A percentile compares a stretch with the other conserved stretches of the same genome.
Conservation (phyloP, 2,329 filamentous ascomycete species). For the Talaromyces marneffei region DNA sequence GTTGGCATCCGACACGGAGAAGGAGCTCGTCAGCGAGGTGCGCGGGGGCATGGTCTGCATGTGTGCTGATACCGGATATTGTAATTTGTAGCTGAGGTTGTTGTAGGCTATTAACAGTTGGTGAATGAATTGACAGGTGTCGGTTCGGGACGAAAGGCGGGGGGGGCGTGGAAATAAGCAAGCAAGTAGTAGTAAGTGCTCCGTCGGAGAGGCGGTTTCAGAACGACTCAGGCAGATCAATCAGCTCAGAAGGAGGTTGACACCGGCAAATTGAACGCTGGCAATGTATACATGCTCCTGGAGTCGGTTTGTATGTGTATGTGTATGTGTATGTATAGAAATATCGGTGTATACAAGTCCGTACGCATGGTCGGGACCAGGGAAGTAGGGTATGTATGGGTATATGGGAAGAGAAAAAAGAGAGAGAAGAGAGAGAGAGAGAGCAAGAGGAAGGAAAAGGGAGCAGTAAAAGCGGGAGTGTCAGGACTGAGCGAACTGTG, state of each 20-base stretch:
- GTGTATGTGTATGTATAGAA: background rate
- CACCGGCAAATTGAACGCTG: background rate
- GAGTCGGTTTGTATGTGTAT: background rate
- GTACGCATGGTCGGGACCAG: background rate
- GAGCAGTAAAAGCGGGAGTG: background rate
- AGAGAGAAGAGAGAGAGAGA: background rate
- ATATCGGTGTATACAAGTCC: background rate
- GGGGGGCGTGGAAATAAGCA: conserved; percentile 6
- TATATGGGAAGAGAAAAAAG: too few species aligned
- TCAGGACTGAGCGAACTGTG: background rate
- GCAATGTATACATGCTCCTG: background rate
- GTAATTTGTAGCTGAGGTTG: background rate
- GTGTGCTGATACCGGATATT: background rate
- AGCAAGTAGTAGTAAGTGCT: background rate
- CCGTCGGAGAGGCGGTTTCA: background rate
- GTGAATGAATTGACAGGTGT: background rate
- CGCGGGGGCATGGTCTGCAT: conserved; percentile 74
- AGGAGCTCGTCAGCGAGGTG: conserved; percentile 79
- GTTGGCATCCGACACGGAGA: conserved; percentile 84
- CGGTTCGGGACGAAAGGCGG: background rate
- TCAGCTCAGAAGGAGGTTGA: background rate
- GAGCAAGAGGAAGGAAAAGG: background rate
- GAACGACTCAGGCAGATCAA: background rate
- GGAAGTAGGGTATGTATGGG: background rate
- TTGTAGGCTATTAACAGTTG: too few species aligned